Conservation (phyloP, 2,329 filamentous ascomycete genomes). For the Alternaria triticina region DNA sequence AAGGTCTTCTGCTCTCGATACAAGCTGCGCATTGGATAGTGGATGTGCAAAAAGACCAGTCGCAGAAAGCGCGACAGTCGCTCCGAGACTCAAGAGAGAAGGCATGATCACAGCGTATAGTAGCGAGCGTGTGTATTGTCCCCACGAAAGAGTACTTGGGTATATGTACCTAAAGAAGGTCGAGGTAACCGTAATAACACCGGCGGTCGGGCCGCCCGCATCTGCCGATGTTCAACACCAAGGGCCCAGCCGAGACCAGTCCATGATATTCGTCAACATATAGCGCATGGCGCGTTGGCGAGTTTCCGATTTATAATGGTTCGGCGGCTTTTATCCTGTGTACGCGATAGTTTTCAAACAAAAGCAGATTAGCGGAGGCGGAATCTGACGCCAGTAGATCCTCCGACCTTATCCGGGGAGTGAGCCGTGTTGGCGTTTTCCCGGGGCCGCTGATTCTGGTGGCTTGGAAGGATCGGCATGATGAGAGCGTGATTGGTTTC, state of each 20-base stretch:
- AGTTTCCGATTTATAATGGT: neutral
- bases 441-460: neutral
- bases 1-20: slow-evolving; percentile 18
- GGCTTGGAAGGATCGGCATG: neutral
- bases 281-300: neutral
- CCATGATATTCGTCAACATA: neutral
- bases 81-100: slow-evolving; percentile 11
- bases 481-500: neutral
- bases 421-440: neutral
- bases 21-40: slow-evolving; percentile 18
- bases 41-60: slow-evolving; percentile 22
- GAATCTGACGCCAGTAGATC: neutral
- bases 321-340: neutral
- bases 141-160: neutral
- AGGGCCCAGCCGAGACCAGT: neutral
- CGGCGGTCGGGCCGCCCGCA: neutral
- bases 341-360: neutral
- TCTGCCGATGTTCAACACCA: slow-evolving; percentile 5
- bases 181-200: neutral
- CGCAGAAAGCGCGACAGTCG: slow-evolving; percentile 18
- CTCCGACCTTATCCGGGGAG: neutral
- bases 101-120: slow-evolving; percentile 9
- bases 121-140: neutral
- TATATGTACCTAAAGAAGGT: neutral
- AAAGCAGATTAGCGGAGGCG: neutral